A percentile compares a stretch with the other conserved stretches of the same genome.
Evolutionary conservation across 495 filamentous ascomycete species (phyloP).

Genomic region (Diplogelasinospora grovesii): DNA sequence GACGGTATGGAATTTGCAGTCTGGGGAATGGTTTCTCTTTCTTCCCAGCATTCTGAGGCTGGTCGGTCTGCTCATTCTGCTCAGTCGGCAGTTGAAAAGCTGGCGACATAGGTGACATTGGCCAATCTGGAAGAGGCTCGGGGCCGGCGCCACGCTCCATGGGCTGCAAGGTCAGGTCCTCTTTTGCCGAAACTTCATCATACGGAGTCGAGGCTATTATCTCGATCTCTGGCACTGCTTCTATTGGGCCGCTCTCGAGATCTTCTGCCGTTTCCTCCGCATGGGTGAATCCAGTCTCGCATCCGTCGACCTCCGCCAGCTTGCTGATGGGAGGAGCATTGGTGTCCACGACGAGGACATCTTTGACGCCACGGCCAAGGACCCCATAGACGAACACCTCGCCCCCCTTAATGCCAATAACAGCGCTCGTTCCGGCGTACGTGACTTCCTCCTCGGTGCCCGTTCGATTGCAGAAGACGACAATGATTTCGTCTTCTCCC

Average conservation of each 20-base stretch:
- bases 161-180: background rate
- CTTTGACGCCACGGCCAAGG: conserved; percentile 58
- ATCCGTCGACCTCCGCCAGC: conserved; percentile 14
- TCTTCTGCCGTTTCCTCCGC: conserved; percentile 2
- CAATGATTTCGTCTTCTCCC: conserved; percentile 56
- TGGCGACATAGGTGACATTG: no score
- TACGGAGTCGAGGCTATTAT: background rate
- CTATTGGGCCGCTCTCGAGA: background rate
- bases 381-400: conserved; percentile 62
- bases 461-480: conserved; percentile 77
- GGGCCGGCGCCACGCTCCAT: background rate
- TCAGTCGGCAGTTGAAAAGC: no score
- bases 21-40: background rate
- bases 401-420: conserved; percentile 66
- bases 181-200: background rate
- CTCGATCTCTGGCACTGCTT: no score
- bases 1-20: conserved; percentile 2
- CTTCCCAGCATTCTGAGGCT: background rate
- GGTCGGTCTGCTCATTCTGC: background rate
- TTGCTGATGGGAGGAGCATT: conserved; percentile 19
- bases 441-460: conserved; percentile 60
- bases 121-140: no score
- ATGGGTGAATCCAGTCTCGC: conserved; percentile 1
- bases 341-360: conserved; percentile 59
- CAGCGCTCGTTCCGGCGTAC: conserved; percentile 82